A percentile compares a stretch with the other conserved stretches of the same genome.
These are phyloP conservation scores for Eimeria mitis DNA, from an alignment of 169 alveolate genomes.

Conservation along the genomic window DNA sequence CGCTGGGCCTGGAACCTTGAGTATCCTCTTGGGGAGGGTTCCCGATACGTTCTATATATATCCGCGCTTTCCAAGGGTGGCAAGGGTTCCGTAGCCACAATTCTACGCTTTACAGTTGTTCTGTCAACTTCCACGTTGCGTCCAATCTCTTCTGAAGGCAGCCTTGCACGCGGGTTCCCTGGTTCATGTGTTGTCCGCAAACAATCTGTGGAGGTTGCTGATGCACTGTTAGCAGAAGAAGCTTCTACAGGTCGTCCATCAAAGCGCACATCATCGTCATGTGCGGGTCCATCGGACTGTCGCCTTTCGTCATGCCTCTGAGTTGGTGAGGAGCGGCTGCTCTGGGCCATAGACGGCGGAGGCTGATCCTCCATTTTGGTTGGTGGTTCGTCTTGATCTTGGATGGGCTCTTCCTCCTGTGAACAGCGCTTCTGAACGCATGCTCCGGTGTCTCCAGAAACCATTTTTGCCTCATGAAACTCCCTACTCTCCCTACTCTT, in stretches of 20 bases:
- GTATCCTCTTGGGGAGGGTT: constrained; percentile 38
- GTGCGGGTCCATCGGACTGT: neutral
- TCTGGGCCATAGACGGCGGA: neutral
- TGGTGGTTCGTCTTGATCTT: constrained; percentile 1
- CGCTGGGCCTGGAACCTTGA: constrained; percentile 12
- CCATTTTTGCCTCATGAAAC: neutral
- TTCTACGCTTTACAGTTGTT: constrained; percentile 18
- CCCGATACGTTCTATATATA: neutral
- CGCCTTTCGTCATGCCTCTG: constrained; percentile 12
- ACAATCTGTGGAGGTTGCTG: neutral
- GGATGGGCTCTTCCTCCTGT: constrained; percentile 31
- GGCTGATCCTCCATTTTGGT: neutral
- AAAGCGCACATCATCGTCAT: neutral
- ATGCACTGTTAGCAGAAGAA: neutral
- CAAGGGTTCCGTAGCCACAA: constrained; percentile 29
- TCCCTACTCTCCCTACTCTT: neutral
- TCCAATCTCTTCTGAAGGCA: neutral
- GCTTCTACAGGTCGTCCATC: constrained; percentile 9
- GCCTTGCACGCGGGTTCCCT: neutral
- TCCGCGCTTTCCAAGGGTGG: neutral
- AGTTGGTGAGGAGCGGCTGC: neutral
- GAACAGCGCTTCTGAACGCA: neutral
- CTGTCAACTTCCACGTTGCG: constrained; percentile 26
- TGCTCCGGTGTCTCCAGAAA: neutral
- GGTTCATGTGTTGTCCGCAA: constrained; percentile 3